Evolutionary conservation across 192 early-diverging fungal species (phyloP), one percentile per base, ranked within the genome.

Genomic region (Coemansia brasiliensis): DNA sequence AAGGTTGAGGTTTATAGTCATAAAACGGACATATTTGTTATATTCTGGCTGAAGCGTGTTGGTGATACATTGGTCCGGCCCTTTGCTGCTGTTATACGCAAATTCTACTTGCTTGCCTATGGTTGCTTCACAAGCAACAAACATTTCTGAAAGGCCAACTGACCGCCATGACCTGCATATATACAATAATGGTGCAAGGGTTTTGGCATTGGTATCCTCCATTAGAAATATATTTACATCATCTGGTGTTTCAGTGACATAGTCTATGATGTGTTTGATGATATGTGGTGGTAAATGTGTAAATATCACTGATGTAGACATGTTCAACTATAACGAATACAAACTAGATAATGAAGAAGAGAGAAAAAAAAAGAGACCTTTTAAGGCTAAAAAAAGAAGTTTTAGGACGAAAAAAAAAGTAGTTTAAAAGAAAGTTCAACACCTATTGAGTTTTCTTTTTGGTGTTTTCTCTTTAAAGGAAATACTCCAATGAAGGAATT

Each of bases 141-240:
- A 53, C 52, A 53, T 53, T 15, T 39, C 39, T 25, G 52, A 38
- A 12, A 53, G 37, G 16, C 13, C n/a, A 9, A 24, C n/a, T 15
- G 52, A 17, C 10, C 52, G 52, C 52, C 52, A 53, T 37, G 27
- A 8, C 10, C 13, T 17, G 27, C 52, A 53, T 11, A 39, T 9
- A 37, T 53, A 37, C 21, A 53, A 5, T 15, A 53, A 37, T 20
- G 52, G 52, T 9, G 13, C 17, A 20, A 39, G 25, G 3, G 37
- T 24, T 4, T 15, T 53, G 7, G 5, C 16, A 21, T 16, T 15
- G n/a, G 16, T 21, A 4, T 18, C 17, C 21, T 53, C 52, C 35
- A 39, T 38, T 7, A 40, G 3, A 53, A 39, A 53, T 38, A 53
- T 37, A 21, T 53, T 53, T 5, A 52, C 32, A 52, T 52, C 20